A percentile compares a stretch with the other conserved stretches of the same genome.
phyloP scores from a whole-genome alignment of 139 green algal species.

The Chlamydomonas sp. region DNA sequence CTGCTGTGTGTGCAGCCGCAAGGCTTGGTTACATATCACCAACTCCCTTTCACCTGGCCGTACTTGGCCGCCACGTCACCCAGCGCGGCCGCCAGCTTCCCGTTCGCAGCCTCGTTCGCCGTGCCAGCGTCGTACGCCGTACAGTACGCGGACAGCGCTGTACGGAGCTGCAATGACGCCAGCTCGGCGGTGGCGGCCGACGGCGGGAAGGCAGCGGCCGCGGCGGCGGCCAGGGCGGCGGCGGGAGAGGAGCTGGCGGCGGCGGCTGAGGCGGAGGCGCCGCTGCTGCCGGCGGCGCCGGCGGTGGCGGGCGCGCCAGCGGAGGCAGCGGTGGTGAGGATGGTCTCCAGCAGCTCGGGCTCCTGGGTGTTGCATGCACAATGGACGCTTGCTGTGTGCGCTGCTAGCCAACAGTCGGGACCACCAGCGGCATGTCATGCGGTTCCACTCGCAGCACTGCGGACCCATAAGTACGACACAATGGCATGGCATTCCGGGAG shows the following conservation, averaged over 20 bases:
- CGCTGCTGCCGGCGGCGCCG: not conserved
- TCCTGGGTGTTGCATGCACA: conserved; percentile 48
- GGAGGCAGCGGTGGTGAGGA: conserved; percentile 35
- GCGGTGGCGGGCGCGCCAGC: not conserved
- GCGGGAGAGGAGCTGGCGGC: not conserved
- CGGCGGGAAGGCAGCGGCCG: not conserved
- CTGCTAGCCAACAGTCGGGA: no score
- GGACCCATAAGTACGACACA: no score
- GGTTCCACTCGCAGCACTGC: no score
- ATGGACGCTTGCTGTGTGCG: no score
- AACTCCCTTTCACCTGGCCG: conserved; percentile 16
- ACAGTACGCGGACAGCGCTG: not conserved
- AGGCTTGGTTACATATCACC: not conserved
- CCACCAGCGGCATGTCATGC: no score
- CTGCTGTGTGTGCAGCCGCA: no score
- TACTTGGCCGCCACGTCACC: conserved; percentile 43
- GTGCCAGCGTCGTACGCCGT: not conserved
- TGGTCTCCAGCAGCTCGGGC: conserved; percentile 70
- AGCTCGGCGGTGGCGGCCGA: conserved; percentile 18
- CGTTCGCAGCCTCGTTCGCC: conserved; percentile 12
- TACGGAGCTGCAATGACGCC: conserved; percentile 20
- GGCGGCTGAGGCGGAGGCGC: not conserved
- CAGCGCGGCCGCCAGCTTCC: conserved; percentile 8
- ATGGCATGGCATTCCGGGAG: no score
- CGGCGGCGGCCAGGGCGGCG: not conserved